Percentiles rank a stretch among this genome's conserved stretches.
These are phyloP conservation scores for Euphorbia lathyris DNA, from an alignment of 345 rosid species.

Conservation along the genomic window DNA sequence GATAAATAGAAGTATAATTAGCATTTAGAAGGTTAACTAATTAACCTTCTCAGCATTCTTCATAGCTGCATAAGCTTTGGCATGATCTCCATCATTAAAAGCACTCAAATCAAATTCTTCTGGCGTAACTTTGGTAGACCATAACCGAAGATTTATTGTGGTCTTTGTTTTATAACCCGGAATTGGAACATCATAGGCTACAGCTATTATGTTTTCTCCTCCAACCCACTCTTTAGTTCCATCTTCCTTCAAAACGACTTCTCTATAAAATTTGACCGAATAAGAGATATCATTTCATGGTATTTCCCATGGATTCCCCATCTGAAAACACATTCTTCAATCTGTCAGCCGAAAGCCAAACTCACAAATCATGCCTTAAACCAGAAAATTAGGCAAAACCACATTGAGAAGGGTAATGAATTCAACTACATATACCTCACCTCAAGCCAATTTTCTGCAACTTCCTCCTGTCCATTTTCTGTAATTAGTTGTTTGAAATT, in stretches of 20 bases:
- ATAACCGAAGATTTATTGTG: conserved; percentile 43
- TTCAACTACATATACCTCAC: conserved; percentile 18
- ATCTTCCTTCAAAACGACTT: conserved; percentile 34
- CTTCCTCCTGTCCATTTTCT: too few species aligned
- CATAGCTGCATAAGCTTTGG: conserved; percentile 44
- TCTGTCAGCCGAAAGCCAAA: too few species aligned
- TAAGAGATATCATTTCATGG: conserved; percentile 46
- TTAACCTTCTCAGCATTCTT: conserved; percentile 48
- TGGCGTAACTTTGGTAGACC: conserved; percentile 50
- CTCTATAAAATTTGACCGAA: conserved; percentile 43
- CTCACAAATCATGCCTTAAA: too few species aligned
- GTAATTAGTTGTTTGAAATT: too few species aligned
- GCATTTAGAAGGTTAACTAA: background rate
- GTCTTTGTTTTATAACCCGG: conserved; percentile 52
- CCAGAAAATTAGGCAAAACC: too few species aligned
- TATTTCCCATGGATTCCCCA: too few species aligned
- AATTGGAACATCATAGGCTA: conserved; percentile 47
- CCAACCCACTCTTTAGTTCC: conserved; percentile 47
- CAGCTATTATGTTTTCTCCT: conserved; percentile 40
- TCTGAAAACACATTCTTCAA: too few species aligned
- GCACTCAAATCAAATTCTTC: conserved; percentile 38
- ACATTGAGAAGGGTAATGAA: background rate
- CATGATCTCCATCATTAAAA: conserved; percentile 45
- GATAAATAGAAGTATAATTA: background rate
- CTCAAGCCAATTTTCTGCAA: conserved; percentile 58